Conservation (phyloP, 176 grass and related monocot species). For the Triticum turgidum region DNA sequence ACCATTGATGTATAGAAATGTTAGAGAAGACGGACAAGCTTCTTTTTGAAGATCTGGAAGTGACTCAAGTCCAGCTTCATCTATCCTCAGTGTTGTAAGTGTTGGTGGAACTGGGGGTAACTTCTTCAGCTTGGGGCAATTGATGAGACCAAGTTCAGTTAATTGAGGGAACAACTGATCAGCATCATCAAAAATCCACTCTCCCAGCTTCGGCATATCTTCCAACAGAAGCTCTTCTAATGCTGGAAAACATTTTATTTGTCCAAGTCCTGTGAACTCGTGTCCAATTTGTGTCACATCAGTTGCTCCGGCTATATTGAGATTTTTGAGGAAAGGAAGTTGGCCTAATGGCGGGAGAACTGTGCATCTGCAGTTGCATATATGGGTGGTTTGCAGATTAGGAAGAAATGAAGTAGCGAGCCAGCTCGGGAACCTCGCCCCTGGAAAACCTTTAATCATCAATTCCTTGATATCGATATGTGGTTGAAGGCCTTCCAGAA, state of each 20-base stretch:
- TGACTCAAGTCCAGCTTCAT: constrained; percentile 53
- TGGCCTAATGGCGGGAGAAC: constrained; percentile 61
- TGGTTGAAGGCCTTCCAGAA: constrained; percentile 66
- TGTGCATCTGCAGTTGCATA: constrained; percentile 50
- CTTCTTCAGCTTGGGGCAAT: constrained; percentile 53
- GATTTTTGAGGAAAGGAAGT: constrained; percentile 56
- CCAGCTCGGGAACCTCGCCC: constrained; percentile 47
- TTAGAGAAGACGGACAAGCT: constrained; percentile 41
- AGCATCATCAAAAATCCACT: constrained; percentile 51
- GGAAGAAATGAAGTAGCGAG: constrained; percentile 44
- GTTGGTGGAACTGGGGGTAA: constrained; percentile 62
- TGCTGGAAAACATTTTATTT: constrained; percentile 44
- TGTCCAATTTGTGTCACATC: constrained; percentile 48
- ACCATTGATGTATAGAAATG: constrained; percentile 56
- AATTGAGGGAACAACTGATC: constrained; percentile 53
- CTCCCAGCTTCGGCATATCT: constrained; percentile 62
- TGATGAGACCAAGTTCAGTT: constrained; percentile 50
- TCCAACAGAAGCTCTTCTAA: constrained; percentile 59
- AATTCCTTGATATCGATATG: constrained; percentile 53
- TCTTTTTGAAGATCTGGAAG: constrained; percentile 50
- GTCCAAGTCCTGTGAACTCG: constrained; percentile 45
- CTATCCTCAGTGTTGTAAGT: constrained; percentile 48
- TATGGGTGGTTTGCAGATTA: constrained; percentile 48
- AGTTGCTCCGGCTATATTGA: constrained; percentile 53
- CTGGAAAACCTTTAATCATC: constrained; percentile 52